Evolutionary conservation across 805 yeast genomes (phyloP), one percentile per base, ranked within the genome.

Genomic region (Starmerella scarabaei): DNA sequence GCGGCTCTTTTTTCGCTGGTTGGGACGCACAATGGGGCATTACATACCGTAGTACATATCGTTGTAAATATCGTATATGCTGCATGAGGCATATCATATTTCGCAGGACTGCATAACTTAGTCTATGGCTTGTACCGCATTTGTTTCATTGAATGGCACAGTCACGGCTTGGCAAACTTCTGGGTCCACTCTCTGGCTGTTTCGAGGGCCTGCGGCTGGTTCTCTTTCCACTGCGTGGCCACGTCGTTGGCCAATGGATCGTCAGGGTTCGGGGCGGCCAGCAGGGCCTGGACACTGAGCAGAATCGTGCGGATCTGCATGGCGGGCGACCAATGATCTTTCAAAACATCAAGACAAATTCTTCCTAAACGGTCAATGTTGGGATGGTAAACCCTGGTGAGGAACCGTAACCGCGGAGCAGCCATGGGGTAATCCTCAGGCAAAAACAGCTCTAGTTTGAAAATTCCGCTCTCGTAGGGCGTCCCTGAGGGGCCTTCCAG

Each of bases 341-440:
- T 91, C 57, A 91, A 68, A 31, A 91, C 96, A 58, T 91, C 97
- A 37, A 91, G 70, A 63, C 98, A 91, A 53, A 91, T 88, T 49
- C 98, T 71, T 7, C 98, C 98, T 48, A 91, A 67, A 58, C 91
- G 73, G 58, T 91, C 98, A 51, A 91, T 91, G 60, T 91, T 91
- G 32, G 94, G 98, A 57, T 91, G 98, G 60, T 91, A 91, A 21
- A 91, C 86, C 60, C 78, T 83, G 23, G 98, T 91, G 47, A 91
- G 64, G 53, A 91, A 91, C 43, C 98, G 71, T 39, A 91, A 93
- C 58, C 85, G 86, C 37, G 98, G 98, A 0, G 98, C 94, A 54
- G 83, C 84, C 96, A 88, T 80, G 11, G 98, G 98, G 60, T 91
- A 91, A 56, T 91, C 98, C 56, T 91, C 96, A 2, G 98, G 97